phyloP scores from a whole-genome alignment of 306 rosid genomes.

The Arachis stenosperma region DNA sequence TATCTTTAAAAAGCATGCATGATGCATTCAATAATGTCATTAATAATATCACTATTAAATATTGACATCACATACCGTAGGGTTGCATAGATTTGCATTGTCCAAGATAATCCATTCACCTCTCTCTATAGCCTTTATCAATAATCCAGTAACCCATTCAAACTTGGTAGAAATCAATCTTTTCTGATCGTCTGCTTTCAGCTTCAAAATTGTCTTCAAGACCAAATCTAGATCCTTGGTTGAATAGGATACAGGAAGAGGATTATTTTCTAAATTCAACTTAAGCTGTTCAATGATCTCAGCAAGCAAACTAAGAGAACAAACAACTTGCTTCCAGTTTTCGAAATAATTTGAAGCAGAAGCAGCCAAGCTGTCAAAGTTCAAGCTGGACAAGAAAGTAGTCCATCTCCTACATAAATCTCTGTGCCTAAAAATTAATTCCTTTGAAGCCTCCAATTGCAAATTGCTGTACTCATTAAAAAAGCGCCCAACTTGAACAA shows the following conservation, averaged over 20 bases:
- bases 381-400: conserved; percentile 47
- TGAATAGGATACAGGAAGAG: conserved; percentile 47
- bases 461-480: conserved; percentile 61
- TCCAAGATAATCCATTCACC: conserved; percentile 97
- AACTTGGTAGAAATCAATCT: conserved; percentile 66
- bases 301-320: conserved; percentile 55
- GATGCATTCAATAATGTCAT: not conserved
- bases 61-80: conserved; percentile 64
- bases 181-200: conserved; percentile 58
- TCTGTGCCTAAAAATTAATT: conserved; percentile 40
- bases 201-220: conserved; percentile 56
- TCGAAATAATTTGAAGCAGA: conserved; percentile 46
- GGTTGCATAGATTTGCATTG: conserved; percentile 93
- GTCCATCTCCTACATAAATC: conserved; percentile 62
- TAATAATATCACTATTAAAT: not conserved
- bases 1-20: conserved; percentile 19
- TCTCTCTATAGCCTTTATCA: conserved; percentile 83
- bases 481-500: conserved; percentile 59
- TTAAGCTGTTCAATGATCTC: conserved; percentile 65
- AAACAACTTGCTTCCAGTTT: conserved; percentile 51
- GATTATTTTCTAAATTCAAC: conserved; percentile 42
- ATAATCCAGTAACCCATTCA: conserved; percentile 84
- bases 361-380: conserved; percentile 47
- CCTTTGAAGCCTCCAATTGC: conserved; percentile 50
- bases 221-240: conserved; percentile 58